Evolutionary conservation across 352 stramenopile genomes (phyloP), one percentile per base, ranked within the genome.

Genomic region (Thalassiosira oceanica): DNA sequence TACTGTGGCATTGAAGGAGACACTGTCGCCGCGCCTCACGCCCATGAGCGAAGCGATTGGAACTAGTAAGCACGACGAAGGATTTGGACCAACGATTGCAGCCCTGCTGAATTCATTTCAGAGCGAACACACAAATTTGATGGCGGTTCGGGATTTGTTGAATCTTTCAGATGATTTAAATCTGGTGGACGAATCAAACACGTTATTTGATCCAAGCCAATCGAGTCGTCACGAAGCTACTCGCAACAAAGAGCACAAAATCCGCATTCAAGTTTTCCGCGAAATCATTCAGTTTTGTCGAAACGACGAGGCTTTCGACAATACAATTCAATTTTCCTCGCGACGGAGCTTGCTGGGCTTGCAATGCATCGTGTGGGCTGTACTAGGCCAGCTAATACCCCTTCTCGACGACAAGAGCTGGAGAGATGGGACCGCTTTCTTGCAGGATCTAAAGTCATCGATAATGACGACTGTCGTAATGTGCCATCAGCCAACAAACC

Each of bases 161-260:
- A 56, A 48, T 33, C 42, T 82, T 20, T 68, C 55, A 6, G 57
- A 82, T 57, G 60, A 77, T 70, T 45, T 82, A 37, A 66, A 65
- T 36, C 60, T 28, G 13, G 44, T 82, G 45, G 49, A 74, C 24
- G 44, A 70, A 27, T 66, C 49, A 4, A 27, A 23, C 44, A 65
- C 54, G 18, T 31, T 77, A 13, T 74, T 77, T 46, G 21, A 74
- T 55, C 65, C 72, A 23, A 53, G 50, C 28, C 37, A 50, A 2
- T 55, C 51, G 20, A 20, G 23, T 11, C 24, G n/a, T 11, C 42
- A 45, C 15, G 16, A 29, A 0, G 51, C 53, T 13, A 15, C 46
- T 10, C 16, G 3, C 0, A 21, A 43, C 21, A 61, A 48, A 29
- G 46, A 2, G 2, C 37, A 20, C 11, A 67, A 78, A 35, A 67